Conservation (phyloP, 2,329 filamentous ascomycete genomes). For the Hypoxylon sp. region DNA sequence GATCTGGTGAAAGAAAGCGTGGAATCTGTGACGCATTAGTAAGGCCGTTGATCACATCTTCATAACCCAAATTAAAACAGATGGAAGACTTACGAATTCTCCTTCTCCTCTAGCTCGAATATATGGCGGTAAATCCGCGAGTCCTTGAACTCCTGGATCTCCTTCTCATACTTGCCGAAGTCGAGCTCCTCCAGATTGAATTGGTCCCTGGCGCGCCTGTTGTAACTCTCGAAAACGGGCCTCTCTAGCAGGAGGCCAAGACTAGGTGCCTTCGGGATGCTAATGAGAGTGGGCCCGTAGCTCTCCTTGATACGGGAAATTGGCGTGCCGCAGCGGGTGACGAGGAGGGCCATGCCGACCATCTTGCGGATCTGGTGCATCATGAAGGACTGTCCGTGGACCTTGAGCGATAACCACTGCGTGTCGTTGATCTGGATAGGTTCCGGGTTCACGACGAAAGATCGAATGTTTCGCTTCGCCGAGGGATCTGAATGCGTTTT, state of each 20-base stretch:
- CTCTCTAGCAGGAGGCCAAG: constrained; percentile 89
- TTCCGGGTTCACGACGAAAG: constrained; percentile 81
- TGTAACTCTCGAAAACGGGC: constrained; percentile 93
- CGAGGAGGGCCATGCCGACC: constrained; percentile 91
- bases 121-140: constrained; percentile 92
- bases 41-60: not conserved
- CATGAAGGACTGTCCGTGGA: constrained; percentile 99
- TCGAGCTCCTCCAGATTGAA: constrained; percentile 79
- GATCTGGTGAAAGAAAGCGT: constrained; percentile 83
- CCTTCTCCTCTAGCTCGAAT: constrained; percentile 88
- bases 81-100: constrained; percentile 78
- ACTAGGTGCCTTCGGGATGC: constrained; percentile 94
- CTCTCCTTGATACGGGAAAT: constrained; percentile 79
- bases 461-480: constrained; percentile 91
- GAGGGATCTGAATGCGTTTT: constrained; percentile 87
- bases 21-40: constrained; percentile 68
- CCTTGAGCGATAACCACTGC: constrained; percentile 95
- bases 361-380: constrained; percentile 99
- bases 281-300: constrained; percentile 80
- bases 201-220: constrained; percentile 76
- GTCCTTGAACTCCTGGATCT: constrained; percentile 92
- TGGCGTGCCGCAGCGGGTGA: constrained; percentile 87
- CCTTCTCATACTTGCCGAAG: constrained; percentile 81
- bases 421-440: constrained; percentile 91
- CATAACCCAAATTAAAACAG: too few species aligned